Conservation (phyloP, 768 basidiomycete species). For the Pluteus cervinus region DNA sequence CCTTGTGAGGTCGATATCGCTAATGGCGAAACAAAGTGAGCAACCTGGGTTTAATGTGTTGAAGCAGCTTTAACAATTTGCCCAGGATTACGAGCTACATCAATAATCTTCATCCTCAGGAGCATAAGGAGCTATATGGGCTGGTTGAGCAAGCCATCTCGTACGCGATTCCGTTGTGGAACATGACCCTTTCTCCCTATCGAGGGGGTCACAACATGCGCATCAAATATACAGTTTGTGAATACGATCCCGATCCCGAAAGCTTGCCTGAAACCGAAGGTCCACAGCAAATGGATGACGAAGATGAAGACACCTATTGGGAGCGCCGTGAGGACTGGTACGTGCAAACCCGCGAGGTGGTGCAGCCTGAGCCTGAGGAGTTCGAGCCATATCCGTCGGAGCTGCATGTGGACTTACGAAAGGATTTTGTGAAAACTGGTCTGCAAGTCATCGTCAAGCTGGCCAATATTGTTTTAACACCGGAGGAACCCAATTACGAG, state of each 20-base stretch:
- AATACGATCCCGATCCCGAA: constrained; percentile 4
- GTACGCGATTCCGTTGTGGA: constrained; percentile 20
- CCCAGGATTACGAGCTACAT: constrained; percentile 25
- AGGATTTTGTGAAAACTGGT: constrained; percentile 9
- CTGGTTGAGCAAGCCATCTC: constrained; percentile 17
- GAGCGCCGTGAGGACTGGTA: constrained; percentile 10
- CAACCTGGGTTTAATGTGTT: too few species aligned
- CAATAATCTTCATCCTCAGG: constrained; percentile 27
- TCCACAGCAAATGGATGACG: constrained; percentile 8
- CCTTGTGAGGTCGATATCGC: constrained; percentile 9
- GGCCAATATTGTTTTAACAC: constrained; percentile 26
- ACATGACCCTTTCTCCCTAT: constrained; percentile 16
- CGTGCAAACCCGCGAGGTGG: constrained; percentile 6
- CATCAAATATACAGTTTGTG: constrained; percentile 10
- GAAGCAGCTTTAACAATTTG: too few species aligned
- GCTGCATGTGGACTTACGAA: too few species aligned
- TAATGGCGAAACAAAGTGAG: constrained; percentile 4
- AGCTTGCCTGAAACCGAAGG: too few species aligned
- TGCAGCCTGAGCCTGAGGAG: constrained; percentile 11
- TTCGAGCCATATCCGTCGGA: too few species aligned
- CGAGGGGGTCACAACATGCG: too few species aligned
- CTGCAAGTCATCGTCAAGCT: constrained; percentile 28
- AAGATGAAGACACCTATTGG: constrained; percentile 7
- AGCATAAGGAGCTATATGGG: constrained; percentile 13
- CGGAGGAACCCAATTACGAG: constrained; percentile 26